A percentile compares a stretch with the other conserved stretches of the same genome.
Evolutionary conservation across 2,329 filamentous ascomycete species (phyloP).

Genomic region (Colletotrichum musae): DNA sequence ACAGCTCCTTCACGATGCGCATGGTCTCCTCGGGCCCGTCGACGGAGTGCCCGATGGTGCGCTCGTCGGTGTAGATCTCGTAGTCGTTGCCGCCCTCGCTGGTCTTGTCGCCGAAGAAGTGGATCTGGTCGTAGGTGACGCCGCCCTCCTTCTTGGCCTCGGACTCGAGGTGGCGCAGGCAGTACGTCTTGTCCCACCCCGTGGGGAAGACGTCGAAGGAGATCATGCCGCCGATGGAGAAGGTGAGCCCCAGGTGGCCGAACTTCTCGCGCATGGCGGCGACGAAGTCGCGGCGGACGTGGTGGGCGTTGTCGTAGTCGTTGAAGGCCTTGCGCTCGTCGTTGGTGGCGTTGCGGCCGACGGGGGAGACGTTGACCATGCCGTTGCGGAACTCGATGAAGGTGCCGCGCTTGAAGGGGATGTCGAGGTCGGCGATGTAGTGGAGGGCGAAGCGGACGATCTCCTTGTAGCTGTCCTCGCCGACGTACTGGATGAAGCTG

Average conservation of each 20-base stretch:
- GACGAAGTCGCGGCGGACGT: conserved; percentile 84
- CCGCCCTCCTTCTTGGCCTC: conserved; percentile 80
- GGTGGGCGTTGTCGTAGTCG: conserved; percentile 82
- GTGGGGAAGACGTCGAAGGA: conserved; percentile 98
- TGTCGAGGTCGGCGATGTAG: conserved; percentile 87
- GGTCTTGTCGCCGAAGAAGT: conserved; percentile 99
- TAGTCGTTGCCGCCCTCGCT: conserved; percentile 93
- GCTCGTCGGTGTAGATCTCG: conserved; percentile 88
- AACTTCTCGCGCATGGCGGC: conserved; percentile 84
- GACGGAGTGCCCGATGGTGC: conserved; percentile 90
- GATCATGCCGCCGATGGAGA: conserved; percentile 96
- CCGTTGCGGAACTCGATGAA: conserved; percentile 92
- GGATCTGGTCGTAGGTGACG: conserved; percentile 86
- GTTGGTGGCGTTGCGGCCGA: conserved; percentile 87
- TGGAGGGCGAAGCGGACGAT: conserved; percentile 82
- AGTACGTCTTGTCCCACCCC: conserved; percentile 99
- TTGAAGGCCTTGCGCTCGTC: conserved; percentile 88
- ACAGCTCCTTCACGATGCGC: conserved; percentile 83
- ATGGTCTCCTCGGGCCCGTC: conserved; percentile 86
- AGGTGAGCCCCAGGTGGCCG: conserved; percentile 87
- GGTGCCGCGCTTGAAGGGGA: conserved; percentile 86
- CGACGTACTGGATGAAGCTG: conserved; percentile 93
- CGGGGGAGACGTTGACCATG: conserved; percentile 89
- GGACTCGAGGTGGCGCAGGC: conserved; percentile 86
- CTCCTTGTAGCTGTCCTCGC: conserved; percentile 86